These are phyloP conservation scores for Flaveria floridana DNA, from an alignment of 140 eudicot genomes.

Conservation along the genomic window DNA sequence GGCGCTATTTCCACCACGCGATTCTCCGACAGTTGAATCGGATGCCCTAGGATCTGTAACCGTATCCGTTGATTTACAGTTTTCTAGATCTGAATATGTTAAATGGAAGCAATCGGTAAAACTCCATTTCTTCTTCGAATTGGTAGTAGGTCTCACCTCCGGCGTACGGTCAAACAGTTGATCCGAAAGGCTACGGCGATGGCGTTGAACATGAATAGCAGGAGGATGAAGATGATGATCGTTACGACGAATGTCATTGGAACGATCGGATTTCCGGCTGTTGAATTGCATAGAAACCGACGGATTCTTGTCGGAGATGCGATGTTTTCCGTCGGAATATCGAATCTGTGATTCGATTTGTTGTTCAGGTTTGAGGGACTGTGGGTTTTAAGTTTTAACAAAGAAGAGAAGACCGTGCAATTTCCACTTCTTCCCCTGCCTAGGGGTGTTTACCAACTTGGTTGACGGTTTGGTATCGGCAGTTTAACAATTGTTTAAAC, in stretches of 20 bases:
- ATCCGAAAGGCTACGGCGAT: conserved; percentile 36
- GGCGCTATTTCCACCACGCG: conserved; percentile 23
- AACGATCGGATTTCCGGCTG: conserved; percentile 48
- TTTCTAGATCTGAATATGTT: conserved; percentile 54
- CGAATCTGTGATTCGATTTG: conserved; percentile 20
- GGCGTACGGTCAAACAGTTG: conserved; percentile 63
- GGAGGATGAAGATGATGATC: conserved; percentile 12
- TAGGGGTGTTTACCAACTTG: no score
- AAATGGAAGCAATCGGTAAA: conserved; percentile 37
- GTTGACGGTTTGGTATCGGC: no score
- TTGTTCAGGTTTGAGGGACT: conserved; percentile 27
- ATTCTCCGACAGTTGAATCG: conserved; percentile 30
- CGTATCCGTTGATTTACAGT: conserved; percentile 30
- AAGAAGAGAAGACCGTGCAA: conserved; percentile 25
- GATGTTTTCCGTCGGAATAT: conserved; percentile 15
- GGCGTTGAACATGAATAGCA: conserved; percentile 33
- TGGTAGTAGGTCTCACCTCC: conserved; percentile 38
- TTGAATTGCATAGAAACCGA: conserved; percentile 60
- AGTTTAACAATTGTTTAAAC: no score
- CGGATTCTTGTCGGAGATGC: conserved; percentile 38
- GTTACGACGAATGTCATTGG: no score
- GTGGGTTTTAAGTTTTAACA: background rate
- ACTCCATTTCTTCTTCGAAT: conserved; percentile 31
- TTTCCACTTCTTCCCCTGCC: no score
- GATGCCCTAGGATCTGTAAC: conserved; percentile 35